Evolutionary conservation across 2,329 filamentous ascomycete genomes (phyloP).

Genomic region (Penicillium sp.): DNA sequence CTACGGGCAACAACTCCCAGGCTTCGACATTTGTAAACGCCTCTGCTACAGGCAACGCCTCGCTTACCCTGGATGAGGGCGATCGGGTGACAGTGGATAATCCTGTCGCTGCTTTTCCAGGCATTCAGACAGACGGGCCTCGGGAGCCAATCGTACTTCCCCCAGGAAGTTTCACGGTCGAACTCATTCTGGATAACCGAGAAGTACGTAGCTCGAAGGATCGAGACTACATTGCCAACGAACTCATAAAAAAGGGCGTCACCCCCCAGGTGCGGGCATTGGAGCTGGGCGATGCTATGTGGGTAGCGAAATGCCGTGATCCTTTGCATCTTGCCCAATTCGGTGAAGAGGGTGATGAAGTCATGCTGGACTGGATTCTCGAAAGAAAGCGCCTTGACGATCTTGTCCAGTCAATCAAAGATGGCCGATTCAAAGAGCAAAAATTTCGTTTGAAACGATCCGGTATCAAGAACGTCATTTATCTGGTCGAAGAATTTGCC

Average conservation of each 20-base stretch:
- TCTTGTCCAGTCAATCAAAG: slow-evolving; percentile 72
- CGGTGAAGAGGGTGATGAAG: slow-evolving; percentile 55
- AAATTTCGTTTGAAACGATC: slow-evolving; percentile 71
- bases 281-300: slow-evolving; percentile 69
- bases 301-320: slow-evolving; percentile 69
- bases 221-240: slow-evolving; percentile 68
- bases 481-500: slow-evolving; percentile 68
- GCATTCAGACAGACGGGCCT: slow-evolving; percentile 16
- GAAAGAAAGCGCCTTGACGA: slow-evolving; percentile 78
- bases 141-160: slow-evolving; percentile 57
- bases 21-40: slow-evolving; percentile 2
- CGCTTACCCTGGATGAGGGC: slow-evolving; percentile 4
- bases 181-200: slow-evolving; percentile 67
- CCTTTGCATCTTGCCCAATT: slow-evolving; percentile 49
- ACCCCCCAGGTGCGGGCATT: slow-evolving; percentile 61
- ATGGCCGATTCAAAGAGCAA: slow-evolving; percentile 76
- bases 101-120: neutral
- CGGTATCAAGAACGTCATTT: slow-evolving; percentile 69
- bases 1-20: slow-evolving; percentile 6
- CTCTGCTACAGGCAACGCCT: neutral
- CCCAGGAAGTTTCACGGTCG: slow-evolving; percentile 63
- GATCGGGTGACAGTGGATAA: slow-evolving; percentile 7
- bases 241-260: slow-evolving; percentile 61
- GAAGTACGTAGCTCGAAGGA: slow-evolving; percentile 68
- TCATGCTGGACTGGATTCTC: slow-evolving; percentile 73